Evolutionary conservation across 2,329 filamentous ascomycete species (phyloP), one percentile per base, ranked within the genome.

Genomic region (Fusarium buharicum): DNA sequence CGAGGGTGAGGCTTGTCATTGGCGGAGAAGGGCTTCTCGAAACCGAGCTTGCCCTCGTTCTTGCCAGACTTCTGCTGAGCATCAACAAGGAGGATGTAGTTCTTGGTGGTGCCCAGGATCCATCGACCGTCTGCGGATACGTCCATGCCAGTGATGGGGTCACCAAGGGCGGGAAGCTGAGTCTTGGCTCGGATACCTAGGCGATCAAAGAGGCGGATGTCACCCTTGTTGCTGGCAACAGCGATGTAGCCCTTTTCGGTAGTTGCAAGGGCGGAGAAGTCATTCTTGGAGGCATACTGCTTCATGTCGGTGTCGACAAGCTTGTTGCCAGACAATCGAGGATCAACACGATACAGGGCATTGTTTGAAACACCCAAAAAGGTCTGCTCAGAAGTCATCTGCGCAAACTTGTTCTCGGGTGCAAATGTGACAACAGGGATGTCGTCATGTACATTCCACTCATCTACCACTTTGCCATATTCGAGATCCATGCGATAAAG

Each of bases 181-280:
- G 95, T 98, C 84, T 99, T 99, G 34, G 95, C 95, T 68, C 97
- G 96, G 78, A 98, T 96, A 13, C 95, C 95, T 3, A 99, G 86
- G 16, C 93, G 91, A 75, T 99, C 95, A 71, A 99, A 99, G 70
- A 99, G 87, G 50, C 95, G 92, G 61, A 99, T 93, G 68, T 99
- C 95, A 69, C 95, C 95, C 81, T 99, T 99, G 80, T 96, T 96
- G 49, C 93, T 97, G 0, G 95, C 94, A 8, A 99, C 93, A 5
- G 95, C 95, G 64, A 99, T 93, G 73, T 97, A 96, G 11, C 95
- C 95, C 78, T 98, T 94, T 72, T 96, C 93, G 0, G 95, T 99
- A 0, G 95, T 98, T 6, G 95, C 92, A 24, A 96, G 85, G 13
- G 94, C 90, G 0, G 93, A 97, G 78, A 99, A 99, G 71, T 96